Evolutionary conservation across 140 eudicot species (phyloP).

Genomic region (Oenanthe javanica): DNA sequence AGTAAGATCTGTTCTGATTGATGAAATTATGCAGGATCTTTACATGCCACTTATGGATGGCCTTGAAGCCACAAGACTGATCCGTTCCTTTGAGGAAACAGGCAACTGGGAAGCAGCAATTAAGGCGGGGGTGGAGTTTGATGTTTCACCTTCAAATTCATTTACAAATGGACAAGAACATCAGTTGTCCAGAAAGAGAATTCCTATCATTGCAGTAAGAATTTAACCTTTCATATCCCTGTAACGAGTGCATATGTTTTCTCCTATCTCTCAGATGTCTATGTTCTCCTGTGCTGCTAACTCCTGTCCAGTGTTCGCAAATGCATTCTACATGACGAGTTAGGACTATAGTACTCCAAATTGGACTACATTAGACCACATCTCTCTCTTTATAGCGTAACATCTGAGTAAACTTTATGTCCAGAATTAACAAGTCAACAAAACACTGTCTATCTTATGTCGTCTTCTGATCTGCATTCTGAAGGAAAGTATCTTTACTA

Average conservation of each 20-base stretch:
- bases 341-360: background rate
- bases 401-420: background rate
- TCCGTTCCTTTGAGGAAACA: conserved; percentile 75
- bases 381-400: background rate
- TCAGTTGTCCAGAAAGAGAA: conserved; percentile 28
- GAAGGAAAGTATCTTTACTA: background rate
- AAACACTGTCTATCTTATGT: background rate
- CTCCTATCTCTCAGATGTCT: background rate
- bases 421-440: background rate
- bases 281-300: background rate
- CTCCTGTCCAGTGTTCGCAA: background rate
- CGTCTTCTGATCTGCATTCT: background rate
- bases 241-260: background rate
- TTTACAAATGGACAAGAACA: conserved; percentile 14
- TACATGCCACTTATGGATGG: conserved; percentile 99
- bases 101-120: conserved; percentile 89
- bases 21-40: conserved; percentile 57
- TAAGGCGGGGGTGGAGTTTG: conserved; percentile 68
- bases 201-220: conserved; percentile 83
- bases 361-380: background rate
- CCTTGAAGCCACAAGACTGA: conserved; percentile 83
- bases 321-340: background rate
- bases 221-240: background rate
- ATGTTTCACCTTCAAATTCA: conserved; percentile 26
- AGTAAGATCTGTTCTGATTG: conserved; percentile 10